Percentiles rank a stretch among this genome's conserved stretches.
These are phyloP conservation scores for Allomyces arbusculus DNA, from an alignment of 192 early-diverging fungal genomes.

Conservation along the genomic window DNA sequence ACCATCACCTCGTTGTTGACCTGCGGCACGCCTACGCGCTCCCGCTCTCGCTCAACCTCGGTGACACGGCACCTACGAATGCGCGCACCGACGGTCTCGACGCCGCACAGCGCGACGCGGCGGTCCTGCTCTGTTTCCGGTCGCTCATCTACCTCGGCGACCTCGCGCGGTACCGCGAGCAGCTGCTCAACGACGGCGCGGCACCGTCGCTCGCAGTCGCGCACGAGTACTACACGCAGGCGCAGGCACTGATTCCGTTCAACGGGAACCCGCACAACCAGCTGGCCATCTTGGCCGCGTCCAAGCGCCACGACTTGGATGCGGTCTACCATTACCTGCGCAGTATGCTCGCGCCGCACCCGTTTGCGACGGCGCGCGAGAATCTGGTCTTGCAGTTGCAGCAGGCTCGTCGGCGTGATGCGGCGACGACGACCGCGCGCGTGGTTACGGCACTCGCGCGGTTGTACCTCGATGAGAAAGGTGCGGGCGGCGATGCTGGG, in stretches of 20 bases:
- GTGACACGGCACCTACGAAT: not conserved
- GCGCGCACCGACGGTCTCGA: not conserved
- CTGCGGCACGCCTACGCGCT: not conserved
- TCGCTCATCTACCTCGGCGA: not conserved
- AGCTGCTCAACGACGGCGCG: not conserved
- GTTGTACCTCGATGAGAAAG: too few relatives aligned
- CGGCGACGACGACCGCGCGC: too few relatives aligned
- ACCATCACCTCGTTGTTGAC: not conserved
- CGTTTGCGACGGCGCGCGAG: not conserved
- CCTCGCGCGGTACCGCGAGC: not conserved
- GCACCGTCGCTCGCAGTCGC: not conserved
- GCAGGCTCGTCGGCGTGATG: too few relatives aligned
- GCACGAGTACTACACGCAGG: not conserved
- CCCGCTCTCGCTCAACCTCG: not conserved
- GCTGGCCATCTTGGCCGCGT: not conserved
- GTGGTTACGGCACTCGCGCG: too few relatives aligned
- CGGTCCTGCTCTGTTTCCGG: not conserved
- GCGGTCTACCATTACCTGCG: not conserved
- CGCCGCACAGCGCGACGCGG: not conserved
- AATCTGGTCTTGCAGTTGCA: not conserved
- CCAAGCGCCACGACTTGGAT: not conserved
- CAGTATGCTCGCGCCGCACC: not conserved
- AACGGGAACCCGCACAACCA: not conserved
- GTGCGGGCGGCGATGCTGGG: too few relatives aligned
- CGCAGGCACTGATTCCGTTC: not conserved